phyloP scores from a whole-genome alignment of 2,329 filamentous ascomycete species.

The Fusarium fujikuroi region DNA sequence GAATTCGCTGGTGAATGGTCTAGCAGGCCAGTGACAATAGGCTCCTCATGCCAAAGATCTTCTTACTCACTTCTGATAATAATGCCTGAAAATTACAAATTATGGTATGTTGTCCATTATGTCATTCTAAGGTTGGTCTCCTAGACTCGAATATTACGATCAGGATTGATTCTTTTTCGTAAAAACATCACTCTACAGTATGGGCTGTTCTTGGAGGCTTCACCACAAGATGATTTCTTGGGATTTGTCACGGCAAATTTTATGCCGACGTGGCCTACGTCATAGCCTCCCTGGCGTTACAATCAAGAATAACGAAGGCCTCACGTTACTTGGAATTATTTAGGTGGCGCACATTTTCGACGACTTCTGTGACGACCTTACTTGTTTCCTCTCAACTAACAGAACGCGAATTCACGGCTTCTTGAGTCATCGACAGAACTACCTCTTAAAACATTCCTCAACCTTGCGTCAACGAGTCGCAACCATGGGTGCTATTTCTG shows the following conservation, averaged over 20 bases:
- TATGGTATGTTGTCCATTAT: not conserved
- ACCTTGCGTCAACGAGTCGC: slow-evolving; percentile 20
- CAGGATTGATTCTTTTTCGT: not conserved
- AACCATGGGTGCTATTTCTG: slow-evolving; percentile 62
- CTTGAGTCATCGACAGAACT: not conserved
- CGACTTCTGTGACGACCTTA: not conserved
- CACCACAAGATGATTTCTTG: slow-evolving; percentile 1
- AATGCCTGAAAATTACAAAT: not conserved
- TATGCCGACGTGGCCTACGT: slow-evolving; percentile 28
- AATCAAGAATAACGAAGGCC: slow-evolving; percentile 2
- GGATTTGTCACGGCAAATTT: slow-evolving; percentile 15
- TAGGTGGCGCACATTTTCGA: slow-evolving; percentile 15
- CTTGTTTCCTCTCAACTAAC: not conserved
- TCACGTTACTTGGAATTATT: slow-evolving; percentile 21
- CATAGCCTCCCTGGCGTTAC: slow-evolving; percentile 9
- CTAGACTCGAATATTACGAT: not conserved
- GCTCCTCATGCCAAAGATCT: not conserved
- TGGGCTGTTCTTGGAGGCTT: not conserved
- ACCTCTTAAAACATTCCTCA: not conserved
- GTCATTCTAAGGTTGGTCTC: not conserved
- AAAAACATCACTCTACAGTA: not conserved
- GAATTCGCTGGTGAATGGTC: slow-evolving; percentile 2
- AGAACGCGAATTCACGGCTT: not conserved
- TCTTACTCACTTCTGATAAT: slow-evolving; percentile 4
- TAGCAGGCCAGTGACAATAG: slow-evolving; percentile 8